These are phyloP conservation scores for Colletotrichum truncatum DNA, from an alignment of 2,329 filamentous ascomycete species.

Conservation along the genomic window DNA sequence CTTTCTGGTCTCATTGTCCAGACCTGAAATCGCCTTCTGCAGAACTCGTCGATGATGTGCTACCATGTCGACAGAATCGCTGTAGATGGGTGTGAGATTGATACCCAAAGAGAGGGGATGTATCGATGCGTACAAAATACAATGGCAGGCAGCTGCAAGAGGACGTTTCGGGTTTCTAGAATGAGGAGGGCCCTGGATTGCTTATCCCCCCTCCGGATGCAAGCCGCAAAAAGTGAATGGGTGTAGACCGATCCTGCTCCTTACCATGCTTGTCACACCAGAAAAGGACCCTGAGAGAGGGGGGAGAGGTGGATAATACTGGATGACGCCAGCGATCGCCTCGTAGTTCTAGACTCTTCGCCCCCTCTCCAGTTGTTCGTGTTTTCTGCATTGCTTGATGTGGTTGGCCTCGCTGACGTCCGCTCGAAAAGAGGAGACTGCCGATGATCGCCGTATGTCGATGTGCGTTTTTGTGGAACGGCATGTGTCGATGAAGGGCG, in stretches of 20 bases:
- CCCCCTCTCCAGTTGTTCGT: not conserved
- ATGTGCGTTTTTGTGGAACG: not conserved
- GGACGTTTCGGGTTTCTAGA: constrained; percentile 11
- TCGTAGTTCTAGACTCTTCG: constrained; percentile 3
- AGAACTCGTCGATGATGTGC: not conserved
- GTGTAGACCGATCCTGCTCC: constrained; percentile 4
- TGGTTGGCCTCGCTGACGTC: not conserved
- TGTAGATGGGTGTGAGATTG: constrained; percentile 14
- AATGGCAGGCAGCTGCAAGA: not conserved
- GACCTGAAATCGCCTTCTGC: not conserved
- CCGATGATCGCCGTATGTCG: not conserved
- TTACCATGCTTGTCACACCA: not conserved
- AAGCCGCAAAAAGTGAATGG: not conserved
- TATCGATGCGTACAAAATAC: not conserved
- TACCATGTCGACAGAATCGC: not conserved
- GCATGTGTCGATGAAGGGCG: not conserved
- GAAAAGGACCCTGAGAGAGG: constrained; percentile 23
- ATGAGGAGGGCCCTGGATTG: constrained; percentile 12
- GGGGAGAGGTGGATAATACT: not conserved
- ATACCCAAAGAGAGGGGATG: not conserved
- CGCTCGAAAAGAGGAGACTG: not conserved
- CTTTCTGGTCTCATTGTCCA: not conserved
- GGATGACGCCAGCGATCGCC: constrained; percentile 26
- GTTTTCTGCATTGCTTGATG: not conserved
- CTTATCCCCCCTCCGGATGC: not conserved